These are phyloP conservation scores for Colletotrichum higginsianum DNA, from an alignment of 2,329 filamentous ascomycete species.

Conservation along the genomic window DNA sequence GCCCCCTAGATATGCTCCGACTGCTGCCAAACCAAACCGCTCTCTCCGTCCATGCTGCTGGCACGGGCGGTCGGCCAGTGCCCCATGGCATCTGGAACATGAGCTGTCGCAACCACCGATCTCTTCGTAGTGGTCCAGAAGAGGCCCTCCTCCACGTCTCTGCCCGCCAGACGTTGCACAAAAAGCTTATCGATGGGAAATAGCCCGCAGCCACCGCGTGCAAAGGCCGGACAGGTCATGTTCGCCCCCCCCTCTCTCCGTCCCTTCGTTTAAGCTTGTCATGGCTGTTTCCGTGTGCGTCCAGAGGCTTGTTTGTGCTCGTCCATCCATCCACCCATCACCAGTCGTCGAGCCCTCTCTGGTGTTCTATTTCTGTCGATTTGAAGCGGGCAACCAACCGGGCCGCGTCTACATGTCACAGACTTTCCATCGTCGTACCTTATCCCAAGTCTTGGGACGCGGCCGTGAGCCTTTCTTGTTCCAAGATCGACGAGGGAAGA, in stretches of 20 bases:
- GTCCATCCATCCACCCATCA: not conserved
- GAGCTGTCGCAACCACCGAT: slow-evolving; percentile 42
- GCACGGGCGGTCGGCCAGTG: slow-evolving; percentile 24
- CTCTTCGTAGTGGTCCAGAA: slow-evolving; percentile 17
- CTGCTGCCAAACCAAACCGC: not conserved
- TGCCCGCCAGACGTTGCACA: slow-evolving; percentile 14
- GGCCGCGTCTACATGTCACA: slow-evolving; percentile 6
- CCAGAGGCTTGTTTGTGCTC: slow-evolving; percentile 21
- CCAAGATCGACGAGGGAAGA: slow-evolving; percentile 5
- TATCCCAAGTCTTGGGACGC: slow-evolving; percentile 30
- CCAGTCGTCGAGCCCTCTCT: not conserved
- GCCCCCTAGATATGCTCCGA: slow-evolving; percentile 22
- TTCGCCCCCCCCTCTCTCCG: not conserved
- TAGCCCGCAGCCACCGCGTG: slow-evolving; percentile 26
- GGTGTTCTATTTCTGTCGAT: slow-evolving; percentile 35
- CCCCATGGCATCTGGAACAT: slow-evolving; percentile 36
- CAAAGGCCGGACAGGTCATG: slow-evolving; percentile 8
- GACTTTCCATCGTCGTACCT: slow-evolving; percentile 16
- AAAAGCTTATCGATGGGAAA: slow-evolving; percentile 41
- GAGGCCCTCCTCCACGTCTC: not conserved
- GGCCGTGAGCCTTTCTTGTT: slow-evolving; percentile 17
- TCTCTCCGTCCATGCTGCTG: slow-evolving; percentile 21
- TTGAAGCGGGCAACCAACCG: slow-evolving; percentile 32
- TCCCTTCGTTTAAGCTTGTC: slow-evolving; percentile 39
- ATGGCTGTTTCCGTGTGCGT: slow-evolving; percentile 26